Evolutionary conservation across 352 stramenopile species (phyloP).

Genomic region (Globisporangium apiculatum): DNA sequence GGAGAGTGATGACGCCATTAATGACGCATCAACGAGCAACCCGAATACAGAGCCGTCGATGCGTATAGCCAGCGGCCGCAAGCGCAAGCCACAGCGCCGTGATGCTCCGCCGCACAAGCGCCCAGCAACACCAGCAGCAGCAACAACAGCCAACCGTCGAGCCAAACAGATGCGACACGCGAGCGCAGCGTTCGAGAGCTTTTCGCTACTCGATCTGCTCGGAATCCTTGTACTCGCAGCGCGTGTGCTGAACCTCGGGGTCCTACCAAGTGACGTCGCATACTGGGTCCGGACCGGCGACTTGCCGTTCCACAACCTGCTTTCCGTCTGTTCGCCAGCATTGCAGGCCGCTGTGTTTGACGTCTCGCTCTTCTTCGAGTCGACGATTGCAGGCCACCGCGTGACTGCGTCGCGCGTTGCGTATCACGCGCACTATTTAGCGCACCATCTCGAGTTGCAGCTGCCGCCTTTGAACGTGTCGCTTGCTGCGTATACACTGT

Average conservation of each 20-base stretch:
- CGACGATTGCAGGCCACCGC: constrained; percentile 27
- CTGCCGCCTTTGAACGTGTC: constrained; percentile 66
- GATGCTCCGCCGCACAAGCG: background rate
- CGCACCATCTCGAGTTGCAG: constrained; percentile 63
- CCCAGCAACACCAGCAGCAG: background rate
- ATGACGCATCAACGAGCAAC: background rate
- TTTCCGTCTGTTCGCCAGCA: constrained; percentile 37
- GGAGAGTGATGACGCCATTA: background rate
- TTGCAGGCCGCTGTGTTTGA: constrained; percentile 39
- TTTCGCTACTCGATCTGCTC: constrained; percentile 51
- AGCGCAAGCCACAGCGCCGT: background rate
- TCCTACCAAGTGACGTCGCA: constrained; percentile 54
- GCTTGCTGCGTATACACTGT: constrained; percentile 47
- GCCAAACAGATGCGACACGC: constrained; percentile 1
- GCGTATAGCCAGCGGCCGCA: background rate
- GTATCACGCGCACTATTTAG: constrained; percentile 47
- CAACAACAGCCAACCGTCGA: background rate
- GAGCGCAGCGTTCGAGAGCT: constrained; percentile 25
- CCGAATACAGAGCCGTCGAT: no score
- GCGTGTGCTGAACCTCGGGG: constrained; percentile 52
- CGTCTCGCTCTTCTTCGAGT: constrained; percentile 56
- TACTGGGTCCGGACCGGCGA: constrained; percentile 53
- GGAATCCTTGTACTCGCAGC: constrained; percentile 55
- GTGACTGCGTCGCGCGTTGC: constrained; percentile 31
- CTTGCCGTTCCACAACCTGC: constrained; percentile 58